phyloP scores from a whole-genome alignment of 805 yeast genomes.

The Kodamaea hsintzibuensis region DNA sequence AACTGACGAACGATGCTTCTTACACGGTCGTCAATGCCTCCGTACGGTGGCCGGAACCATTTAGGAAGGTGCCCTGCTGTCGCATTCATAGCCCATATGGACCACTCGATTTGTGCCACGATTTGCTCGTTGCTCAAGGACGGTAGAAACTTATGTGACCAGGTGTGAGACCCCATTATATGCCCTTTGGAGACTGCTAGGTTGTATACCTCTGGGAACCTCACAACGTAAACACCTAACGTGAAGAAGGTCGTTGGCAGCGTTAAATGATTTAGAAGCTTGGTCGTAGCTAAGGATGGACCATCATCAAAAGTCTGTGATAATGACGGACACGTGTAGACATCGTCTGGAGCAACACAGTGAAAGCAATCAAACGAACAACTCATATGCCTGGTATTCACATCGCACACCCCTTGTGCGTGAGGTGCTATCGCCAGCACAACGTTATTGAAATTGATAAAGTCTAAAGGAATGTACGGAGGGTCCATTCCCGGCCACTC shows the following conservation, averaged over 20 bases:
- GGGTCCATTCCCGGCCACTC: conserved; percentile 89
- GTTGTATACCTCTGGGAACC: conserved; percentile 71
- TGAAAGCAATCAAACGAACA: conserved; percentile 88
- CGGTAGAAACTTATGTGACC: conserved; percentile 90
- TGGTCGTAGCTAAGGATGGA: conserved; percentile 72
- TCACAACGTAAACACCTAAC: conserved; percentile 77
- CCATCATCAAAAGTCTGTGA: conserved; percentile 97
- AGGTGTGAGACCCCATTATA: conserved; percentile 83
- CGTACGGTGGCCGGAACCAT: conserved; percentile 97
- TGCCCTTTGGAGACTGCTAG: conserved; percentile 65
- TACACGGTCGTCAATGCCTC: conserved; percentile 88
- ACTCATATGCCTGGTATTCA: conserved; percentile 26
- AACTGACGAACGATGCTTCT: conserved; percentile 77
- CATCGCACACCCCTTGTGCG: conserved; percentile 58
- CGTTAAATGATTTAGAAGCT: conserved; percentile 54
- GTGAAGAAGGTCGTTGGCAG: conserved; percentile 77
- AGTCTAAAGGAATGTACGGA: conserved; percentile 81
- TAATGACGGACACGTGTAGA: conserved; percentile 67
- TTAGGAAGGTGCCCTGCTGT: conserved; percentile 84
- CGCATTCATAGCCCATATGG: conserved; percentile 97
- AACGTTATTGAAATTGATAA: conserved; percentile 56
- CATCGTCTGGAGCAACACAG: conserved; percentile 77
- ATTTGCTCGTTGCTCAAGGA: conserved; percentile 74
- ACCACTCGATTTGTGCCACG: conserved; percentile 91
- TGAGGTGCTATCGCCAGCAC: conserved; percentile 50